Evolutionary conservation across 2,329 filamentous ascomycete genomes (phyloP).

Genomic region (Penicillium sp.): DNA sequence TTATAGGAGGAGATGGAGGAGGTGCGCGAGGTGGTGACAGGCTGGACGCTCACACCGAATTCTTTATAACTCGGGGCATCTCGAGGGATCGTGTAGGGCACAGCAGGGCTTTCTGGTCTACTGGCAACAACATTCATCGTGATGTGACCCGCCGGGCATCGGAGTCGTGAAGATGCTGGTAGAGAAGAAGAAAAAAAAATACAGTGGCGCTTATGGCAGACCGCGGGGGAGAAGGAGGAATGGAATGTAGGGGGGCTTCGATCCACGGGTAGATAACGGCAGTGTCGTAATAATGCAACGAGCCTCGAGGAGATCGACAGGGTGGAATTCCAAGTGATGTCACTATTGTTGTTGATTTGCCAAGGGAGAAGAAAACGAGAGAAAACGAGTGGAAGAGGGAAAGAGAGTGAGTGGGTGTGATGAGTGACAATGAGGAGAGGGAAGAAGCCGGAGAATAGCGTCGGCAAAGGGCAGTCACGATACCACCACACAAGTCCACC

Average conservation of each 20-base stretch:
- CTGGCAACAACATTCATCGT: constrained; percentile 50
- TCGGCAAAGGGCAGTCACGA: neutral
- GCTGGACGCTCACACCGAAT: constrained; percentile 39
- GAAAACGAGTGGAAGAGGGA: neutral
- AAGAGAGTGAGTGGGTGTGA: constrained; percentile 6
- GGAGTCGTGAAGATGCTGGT: constrained; percentile 20
- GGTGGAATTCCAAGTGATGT: constrained; percentile 20
- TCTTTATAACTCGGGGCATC: constrained; percentile 38
- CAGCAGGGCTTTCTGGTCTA: constrained; percentile 44
- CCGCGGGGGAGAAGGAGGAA: constrained; percentile 26
- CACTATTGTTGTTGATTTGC: constrained; percentile 10
- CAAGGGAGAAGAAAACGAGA: neutral
- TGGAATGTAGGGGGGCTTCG: constrained; percentile 32
- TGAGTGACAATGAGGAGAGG: constrained; percentile 6
- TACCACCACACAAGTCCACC: neutral
- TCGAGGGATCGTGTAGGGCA: constrained; percentile 37
- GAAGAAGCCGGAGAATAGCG: constrained; percentile 13
- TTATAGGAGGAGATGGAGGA: constrained; percentile 47
- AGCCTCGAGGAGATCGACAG: constrained; percentile 19
- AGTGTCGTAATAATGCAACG: constrained; percentile 23
- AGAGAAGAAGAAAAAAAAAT: constrained; percentile 22
- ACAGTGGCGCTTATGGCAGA: constrained; percentile 15
- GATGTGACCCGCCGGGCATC: constrained; percentile 29
- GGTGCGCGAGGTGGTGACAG: constrained; percentile 40
- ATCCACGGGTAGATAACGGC: constrained; percentile 9